A percentile compares a stretch with the other conserved stretches of the same genome.
phyloP scores from a whole-genome alignment of 1,284 basidiomycete genomes.

The Cryptococcus amylolentus region DNA sequence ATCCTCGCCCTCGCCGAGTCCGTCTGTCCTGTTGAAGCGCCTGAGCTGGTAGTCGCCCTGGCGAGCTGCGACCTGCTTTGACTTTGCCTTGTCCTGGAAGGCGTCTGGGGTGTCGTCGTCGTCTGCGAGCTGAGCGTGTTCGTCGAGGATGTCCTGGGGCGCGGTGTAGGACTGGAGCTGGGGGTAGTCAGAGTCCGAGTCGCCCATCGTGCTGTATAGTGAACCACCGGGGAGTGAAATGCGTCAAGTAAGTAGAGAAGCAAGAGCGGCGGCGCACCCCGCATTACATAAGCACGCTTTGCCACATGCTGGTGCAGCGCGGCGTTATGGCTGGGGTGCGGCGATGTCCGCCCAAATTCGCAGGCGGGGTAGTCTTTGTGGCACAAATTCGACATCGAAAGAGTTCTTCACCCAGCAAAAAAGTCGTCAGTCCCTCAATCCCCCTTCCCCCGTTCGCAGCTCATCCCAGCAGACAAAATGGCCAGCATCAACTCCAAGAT shows the following conservation, averaged over 20 bases:
- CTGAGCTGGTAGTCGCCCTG: conserved; percentile 95
- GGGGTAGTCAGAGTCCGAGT: conserved; percentile 33
- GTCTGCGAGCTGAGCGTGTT: conserved; percentile 88
- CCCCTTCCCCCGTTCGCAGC: neutral
- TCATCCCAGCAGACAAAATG: neutral
- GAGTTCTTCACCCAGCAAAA: neutral
- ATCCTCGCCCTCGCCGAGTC: conserved; percentile 60
- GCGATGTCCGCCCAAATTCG: neutral
- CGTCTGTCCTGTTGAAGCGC: conserved; percentile 71
- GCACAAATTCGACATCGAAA: neutral
- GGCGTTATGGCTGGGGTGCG: neutral
- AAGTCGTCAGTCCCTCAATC: neutral
- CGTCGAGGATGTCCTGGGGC: conserved; percentile 89
- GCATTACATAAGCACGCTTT: neutral
- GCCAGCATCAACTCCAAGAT: conserved; percentile 62
- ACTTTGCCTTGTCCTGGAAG: conserved; percentile 85
- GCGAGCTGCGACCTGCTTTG: conserved; percentile 87
- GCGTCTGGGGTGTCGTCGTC: conserved; percentile 89
- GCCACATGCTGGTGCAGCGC: neutral
- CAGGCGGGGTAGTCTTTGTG: too few relatives aligned
- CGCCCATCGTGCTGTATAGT: conserved; percentile 12
- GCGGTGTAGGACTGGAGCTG: conserved; percentile 83
- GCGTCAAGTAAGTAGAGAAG: too few relatives aligned
- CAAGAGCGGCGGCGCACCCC: neutral
- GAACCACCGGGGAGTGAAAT: neutral